A percentile compares a stretch with the other conserved stretches of the same genome.
phyloP scores from a whole-genome alignment of 176 grass and related monocot species.

The Paspalum notatum region DNA sequence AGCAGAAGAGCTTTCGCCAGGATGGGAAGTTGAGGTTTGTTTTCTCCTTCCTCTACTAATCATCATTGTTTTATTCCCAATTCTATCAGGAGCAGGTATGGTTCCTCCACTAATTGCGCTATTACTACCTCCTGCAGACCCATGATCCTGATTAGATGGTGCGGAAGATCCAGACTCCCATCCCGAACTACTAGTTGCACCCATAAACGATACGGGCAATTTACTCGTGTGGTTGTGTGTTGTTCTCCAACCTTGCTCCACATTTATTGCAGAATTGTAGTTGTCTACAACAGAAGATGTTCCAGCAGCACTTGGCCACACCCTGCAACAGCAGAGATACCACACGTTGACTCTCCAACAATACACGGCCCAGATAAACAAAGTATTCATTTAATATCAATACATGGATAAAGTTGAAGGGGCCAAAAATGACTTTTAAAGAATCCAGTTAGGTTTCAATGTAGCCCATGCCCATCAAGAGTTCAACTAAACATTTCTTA shows the following conservation, averaged over 20 bases:
- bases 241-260: slow-evolving; percentile 49
- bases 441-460: neutral
- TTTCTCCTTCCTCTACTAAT: slow-evolving; percentile 48
- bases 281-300: slow-evolving; percentile 29
- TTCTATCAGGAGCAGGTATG: neutral
- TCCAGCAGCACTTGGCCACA: slow-evolving; percentile 29
- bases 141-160: slow-evolving; percentile 24
- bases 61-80: slow-evolving; percentile 37
- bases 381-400: slow-evolving; percentile 34
- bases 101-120: slow-evolving; percentile 18
- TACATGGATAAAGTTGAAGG: slow-evolving; percentile 9
- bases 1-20: slow-evolving; percentile 52
- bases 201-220: slow-evolving; percentile 17
- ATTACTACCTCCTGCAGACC: slow-evolving; percentile 26
- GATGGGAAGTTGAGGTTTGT: slow-evolving; percentile 32
- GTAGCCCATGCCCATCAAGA: slow-evolving; percentile 15
- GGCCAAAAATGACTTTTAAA: neutral
- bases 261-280: slow-evolving; percentile 9
- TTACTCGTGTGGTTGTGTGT: slow-evolving; percentile 46
- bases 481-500: neutral
- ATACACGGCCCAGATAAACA: slow-evolving; percentile 1
- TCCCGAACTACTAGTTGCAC: slow-evolving; percentile 4
- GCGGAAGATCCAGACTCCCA: slow-evolving; percentile 34
- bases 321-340: slow-evolving; percentile 31
- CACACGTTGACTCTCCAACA: neutral